Evolutionary conservation across 2,329 filamentous ascomycete species (phyloP).

Genomic region (Fusarium zealandicum): DNA sequence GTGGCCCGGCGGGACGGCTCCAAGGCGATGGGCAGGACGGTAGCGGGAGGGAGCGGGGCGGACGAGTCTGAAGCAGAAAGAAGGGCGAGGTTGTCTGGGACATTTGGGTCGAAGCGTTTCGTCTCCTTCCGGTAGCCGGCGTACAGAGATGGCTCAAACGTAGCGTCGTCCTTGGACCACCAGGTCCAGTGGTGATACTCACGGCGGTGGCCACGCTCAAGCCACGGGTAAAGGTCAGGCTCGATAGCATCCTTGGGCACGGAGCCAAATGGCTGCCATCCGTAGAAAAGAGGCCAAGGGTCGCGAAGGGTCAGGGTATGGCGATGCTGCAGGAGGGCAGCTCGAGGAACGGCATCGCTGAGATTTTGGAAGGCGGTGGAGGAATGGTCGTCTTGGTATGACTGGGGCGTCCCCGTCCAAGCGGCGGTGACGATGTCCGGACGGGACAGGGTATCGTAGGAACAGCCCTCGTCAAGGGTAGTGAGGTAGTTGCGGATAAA

Average conservation of each 20-base stretch:
- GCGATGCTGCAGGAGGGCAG: conserved; percentile 36
- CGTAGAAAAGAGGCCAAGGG: conserved; percentile 41
- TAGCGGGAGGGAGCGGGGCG: conserved; percentile 26
- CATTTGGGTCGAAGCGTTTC: conserved; percentile 4
- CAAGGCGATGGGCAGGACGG: conserved; percentile 12
- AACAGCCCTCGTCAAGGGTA: conserved; percentile 39
- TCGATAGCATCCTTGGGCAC: conserved; percentile 33
- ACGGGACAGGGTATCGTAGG: conserved; percentile 36
- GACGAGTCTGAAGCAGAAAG: conserved; percentile 14
- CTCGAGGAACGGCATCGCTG: conserved; percentile 27
- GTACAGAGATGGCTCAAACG: conserved; percentile 17
- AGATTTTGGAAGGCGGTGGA: conserved; percentile 22
- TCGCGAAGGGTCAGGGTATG: conserved; percentile 40
- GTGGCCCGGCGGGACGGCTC: conserved; percentile 36
- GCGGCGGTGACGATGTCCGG: conserved; percentile 40
- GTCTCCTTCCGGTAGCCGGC: conserved; percentile 36
- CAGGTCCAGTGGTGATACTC: conserved; percentile 39
- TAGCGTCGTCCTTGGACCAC: conserved; percentile 36
- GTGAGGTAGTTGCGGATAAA: conserved; percentile 37
- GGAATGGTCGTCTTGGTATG: conserved; percentile 33
- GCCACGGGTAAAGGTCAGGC: conserved; percentile 41
- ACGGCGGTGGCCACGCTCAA: conserved; percentile 37
- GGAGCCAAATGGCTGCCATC: conserved; percentile 38
- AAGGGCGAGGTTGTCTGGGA: conserved; percentile 34
- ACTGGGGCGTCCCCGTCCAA: conserved; percentile 39